Conservation (phyloP, 805 yeast genomes). For the Candida odintsovae region DNA sequence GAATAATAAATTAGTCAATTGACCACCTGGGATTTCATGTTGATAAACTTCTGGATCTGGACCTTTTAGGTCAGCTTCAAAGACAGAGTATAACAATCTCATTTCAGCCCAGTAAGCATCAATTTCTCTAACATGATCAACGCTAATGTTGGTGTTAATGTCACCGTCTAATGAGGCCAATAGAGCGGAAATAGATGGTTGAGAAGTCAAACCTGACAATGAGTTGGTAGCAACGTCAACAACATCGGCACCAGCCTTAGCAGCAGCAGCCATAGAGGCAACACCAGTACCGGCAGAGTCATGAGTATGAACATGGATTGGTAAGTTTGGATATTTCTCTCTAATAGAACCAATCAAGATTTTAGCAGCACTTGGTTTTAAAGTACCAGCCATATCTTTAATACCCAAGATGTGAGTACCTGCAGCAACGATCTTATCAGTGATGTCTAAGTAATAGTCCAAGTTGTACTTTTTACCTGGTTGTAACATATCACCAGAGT, state of each 20-base stretch:
- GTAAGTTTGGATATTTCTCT: conserved; percentile 83
- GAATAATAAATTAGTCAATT: conserved; percentile 93
- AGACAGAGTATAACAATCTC: conserved; percentile 93
- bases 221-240: conserved; percentile 97
- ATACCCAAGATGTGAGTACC: conserved; percentile 97
- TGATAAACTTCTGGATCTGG: conserved; percentile 99
- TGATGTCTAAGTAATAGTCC: conserved; percentile 78
- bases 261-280: conserved; percentile 92
- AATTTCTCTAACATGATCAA: conserved; percentile 65
- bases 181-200: conserved; percentile 91
- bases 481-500: conserved; percentile 97
- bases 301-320: conserved; percentile 98
- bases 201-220: conserved; percentile 97
- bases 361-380: conserved; percentile 92
- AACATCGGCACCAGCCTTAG: conserved; percentile 95
- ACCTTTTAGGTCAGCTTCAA: conserved; percentile 97
- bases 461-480: conserved; percentile 95
- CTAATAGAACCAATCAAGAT: conserved; percentile 76
- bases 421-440: conserved; percentile 78
- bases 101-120: conserved; percentile 99
- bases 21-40: conserved; percentile 99
- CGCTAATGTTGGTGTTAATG: conserved; percentile 65
- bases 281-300: conserved; percentile 99
- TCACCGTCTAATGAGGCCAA: conserved; percentile 90
- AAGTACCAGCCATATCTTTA: conserved; percentile 99